Conservation (phyloP, 1,284 basidiomycete species). For the Cystobasidium sp. region DNA sequence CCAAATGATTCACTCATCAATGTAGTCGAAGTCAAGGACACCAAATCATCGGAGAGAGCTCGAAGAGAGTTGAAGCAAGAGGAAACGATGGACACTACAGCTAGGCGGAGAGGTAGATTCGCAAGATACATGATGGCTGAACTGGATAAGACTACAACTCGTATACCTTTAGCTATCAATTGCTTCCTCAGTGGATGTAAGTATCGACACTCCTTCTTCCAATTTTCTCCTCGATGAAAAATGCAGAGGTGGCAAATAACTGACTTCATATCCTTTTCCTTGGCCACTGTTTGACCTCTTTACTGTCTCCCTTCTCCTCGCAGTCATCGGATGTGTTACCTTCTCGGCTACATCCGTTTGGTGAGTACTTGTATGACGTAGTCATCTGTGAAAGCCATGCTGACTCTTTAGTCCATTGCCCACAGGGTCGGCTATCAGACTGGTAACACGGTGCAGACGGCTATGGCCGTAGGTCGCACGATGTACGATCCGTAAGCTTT, state of each 20-base stretch:
- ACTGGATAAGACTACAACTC: constrained; percentile 14
- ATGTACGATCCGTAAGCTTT: constrained; percentile 31
- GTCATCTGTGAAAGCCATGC: not conserved
- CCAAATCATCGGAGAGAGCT: not conserved
- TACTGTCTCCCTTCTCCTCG: not conserved
- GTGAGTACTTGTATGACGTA: not conserved
- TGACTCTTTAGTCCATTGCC: not conserved
- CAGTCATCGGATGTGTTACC: constrained; percentile 40
- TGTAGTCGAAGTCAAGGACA: not conserved
- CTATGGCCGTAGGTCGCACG: constrained; percentile 23
- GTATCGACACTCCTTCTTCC: not conserved
- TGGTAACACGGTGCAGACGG: constrained; percentile 40
- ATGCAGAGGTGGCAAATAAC: not conserved
- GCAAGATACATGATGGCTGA: constrained; percentile 28
- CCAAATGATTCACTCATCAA: not conserved
- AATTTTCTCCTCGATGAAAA: not conserved
- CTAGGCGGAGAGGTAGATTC: constrained; percentile 8
- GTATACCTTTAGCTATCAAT: constrained; percentile 27
- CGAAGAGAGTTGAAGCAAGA: not conserved
- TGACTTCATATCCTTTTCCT: not conserved
- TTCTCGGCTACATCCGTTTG: constrained; percentile 41
- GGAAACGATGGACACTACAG: constrained; percentile 9
- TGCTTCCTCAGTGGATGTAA: constrained; percentile 43
- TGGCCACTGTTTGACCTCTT: not conserved
- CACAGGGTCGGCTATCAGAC: constrained; percentile 42